Conservation (phyloP, 495 filamentous ascomycete species). For the Parachaetomium inaequale region DNA sequence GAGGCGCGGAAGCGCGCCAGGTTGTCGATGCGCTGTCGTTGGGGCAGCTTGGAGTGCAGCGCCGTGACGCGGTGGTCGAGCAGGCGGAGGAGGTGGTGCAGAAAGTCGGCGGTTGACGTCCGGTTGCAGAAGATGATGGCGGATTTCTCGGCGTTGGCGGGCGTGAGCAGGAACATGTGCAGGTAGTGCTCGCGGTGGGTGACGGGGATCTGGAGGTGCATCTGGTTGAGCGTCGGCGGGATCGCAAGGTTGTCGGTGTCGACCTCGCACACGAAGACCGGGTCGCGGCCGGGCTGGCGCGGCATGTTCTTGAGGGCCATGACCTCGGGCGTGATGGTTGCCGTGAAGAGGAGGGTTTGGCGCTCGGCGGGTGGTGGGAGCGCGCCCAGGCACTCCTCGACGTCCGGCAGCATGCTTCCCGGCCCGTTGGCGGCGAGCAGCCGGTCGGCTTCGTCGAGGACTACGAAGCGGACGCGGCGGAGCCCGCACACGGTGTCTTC, state of each 20-base stretch:
- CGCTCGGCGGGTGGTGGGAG: conserved; percentile 68
- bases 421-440: conserved; percentile 61
- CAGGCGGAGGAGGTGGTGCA: conserved; percentile 78
- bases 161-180: conserved; percentile 81
- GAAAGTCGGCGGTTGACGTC: conserved; percentile 78
- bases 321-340: conserved; percentile 92
- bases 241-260: conserved; percentile 70
- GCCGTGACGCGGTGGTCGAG: conserved; percentile 87
- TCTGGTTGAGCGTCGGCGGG: conserved; percentile 75
- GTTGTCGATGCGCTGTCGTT: conserved; percentile 78
- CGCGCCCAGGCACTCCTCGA: conserved; percentile 78
- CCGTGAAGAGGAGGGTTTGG: conserved; percentile 94
- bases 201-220: conserved; percentile 79
- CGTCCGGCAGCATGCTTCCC: conserved; percentile 88
- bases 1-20: conserved; percentile 85
- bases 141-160: conserved; percentile 65
- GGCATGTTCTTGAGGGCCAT: conserved; percentile 74
- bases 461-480: conserved; percentile 72
- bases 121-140: conserved; percentile 94
- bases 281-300: conserved; percentile 58
- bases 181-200: conserved; percentile 92
- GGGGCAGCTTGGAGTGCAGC: conserved; percentile 80
- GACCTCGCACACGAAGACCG: conserved; percentile 86
- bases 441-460: conserved; percentile 95
- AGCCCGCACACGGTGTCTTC: conserved; percentile 83